These are phyloP conservation scores for Apiospora phragmitis DNA, from an alignment of 2,329 filamentous ascomycete genomes.

Conservation along the genomic window DNA sequence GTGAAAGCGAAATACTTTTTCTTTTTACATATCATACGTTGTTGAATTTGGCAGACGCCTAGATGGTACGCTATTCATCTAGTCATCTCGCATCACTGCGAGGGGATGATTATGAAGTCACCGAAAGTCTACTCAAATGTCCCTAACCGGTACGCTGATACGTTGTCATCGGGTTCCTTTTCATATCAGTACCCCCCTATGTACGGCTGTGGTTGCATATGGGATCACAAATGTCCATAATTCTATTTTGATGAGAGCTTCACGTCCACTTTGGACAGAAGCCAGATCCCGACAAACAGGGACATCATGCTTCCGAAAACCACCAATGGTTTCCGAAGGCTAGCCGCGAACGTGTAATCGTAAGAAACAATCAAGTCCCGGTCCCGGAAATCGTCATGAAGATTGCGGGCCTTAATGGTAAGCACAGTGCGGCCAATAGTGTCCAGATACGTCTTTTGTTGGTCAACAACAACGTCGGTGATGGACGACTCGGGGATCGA, in stretches of 20 bases:
- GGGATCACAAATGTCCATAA: not conserved
- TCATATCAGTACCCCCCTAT: not conserved
- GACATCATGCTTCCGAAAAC: constrained; percentile 72
- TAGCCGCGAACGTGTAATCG: constrained; percentile 73
- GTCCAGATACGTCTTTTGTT: constrained; percentile 92
- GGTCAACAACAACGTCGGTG: constrained; percentile 55
- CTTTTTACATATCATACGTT: not conserved
- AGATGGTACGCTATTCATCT: not conserved
- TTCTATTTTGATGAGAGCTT: constrained; percentile 59
- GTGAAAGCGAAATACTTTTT: not conserved
- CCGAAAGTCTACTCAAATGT: not conserved
- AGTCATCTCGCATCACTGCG: not conserved
- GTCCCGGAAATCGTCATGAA: constrained; percentile 88
- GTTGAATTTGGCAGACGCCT: not conserved
- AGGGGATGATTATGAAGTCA: not conserved
- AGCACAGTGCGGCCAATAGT: constrained; percentile 85
- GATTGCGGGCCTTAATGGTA: constrained; percentile 76
- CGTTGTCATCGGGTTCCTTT: not conserved
- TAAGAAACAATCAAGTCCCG: constrained; percentile 85
- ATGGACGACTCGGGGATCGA: constrained; percentile 66
- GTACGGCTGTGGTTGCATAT: not conserved
- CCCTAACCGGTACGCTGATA: not conserved
- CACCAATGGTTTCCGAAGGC: constrained; percentile 82
- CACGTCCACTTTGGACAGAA: constrained; percentile 75
- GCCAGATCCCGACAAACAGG: constrained; percentile 75